Base-by-base conservation (phyloP, 371 early-diverging fungal species). In the Mortierella sp. region DNA sequence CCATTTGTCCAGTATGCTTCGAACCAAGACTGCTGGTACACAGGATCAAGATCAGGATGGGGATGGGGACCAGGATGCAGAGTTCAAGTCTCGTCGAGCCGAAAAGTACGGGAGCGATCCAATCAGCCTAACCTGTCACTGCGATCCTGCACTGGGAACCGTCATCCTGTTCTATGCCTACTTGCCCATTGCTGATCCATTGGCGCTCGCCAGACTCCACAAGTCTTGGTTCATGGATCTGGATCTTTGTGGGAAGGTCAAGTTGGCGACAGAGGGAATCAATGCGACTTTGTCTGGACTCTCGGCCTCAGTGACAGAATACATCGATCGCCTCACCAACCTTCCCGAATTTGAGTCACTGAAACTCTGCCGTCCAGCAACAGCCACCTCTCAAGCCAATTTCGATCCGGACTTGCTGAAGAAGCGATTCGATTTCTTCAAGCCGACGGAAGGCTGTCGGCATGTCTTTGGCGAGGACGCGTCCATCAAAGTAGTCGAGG, bases 141-240 rank as follows among this genome's bases (percentile, higher is more conserved):
- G 83, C 41, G 83, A 75, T 50, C 78, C 78, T 5, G 44, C 68
- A 22, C 40, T 61, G 19, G 83, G 83, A 19, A 85, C 83, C 19
- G 93, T 94, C 31, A 89, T 94, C 70, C 78, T 94, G 9, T 94
- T 92, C 72, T 94, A 94, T 67, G 75, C 83, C 9, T 94, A 94
- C 53, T 55, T 72, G 0, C 66, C 64, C 14, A 83, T 92, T 9
- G 31, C 61, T 0, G 86, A 90, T 40, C 89, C 92, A 9, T 37
- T 77, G 7, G 67, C 72, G 3, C 86, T 90, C 58, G 90, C 91
- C 7, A 66, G 82, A 5, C 71, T 85, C 11, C 90, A 91, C 68
- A 85, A 88, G 29, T 19, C 74, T 4, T 74, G 86, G 50, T 80
- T 86, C 31, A 68, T 22, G 43, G 74, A 80, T 10, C 73, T 87